Evolutionary conservation across 176 grass and related monocot species (phyloP), one percentile per base, ranked within the genome.

Genomic region (Melocanna baccifera): DNA sequence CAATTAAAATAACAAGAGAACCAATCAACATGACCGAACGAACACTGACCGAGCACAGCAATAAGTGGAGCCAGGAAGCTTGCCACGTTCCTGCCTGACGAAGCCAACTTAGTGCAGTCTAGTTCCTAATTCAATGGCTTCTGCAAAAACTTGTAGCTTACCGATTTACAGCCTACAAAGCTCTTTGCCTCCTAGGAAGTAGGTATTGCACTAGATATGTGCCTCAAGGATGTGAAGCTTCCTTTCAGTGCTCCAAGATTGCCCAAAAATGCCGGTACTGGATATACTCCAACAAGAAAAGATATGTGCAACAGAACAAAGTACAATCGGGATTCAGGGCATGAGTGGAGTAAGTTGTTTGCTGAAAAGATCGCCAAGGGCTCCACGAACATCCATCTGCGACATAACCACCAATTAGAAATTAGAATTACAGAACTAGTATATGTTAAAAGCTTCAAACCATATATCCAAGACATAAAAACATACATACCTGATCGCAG

Each of bases 381-480:
- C 90, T 39, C 89, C 97, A 69, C 97, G 89, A 75, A 99, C 88
- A 74, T 99, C 97, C 97, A 99, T 99, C 97, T 99, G 86, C 74
- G 58, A 47, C 39, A 87, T 37, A 73, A 37, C 41, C 69, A 83
- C 69, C 40, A 69, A 30, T 88, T 77, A 84, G 55, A 26, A 34
- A 53, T 73, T 41, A 67, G 39, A 0, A 52, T 67, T 10, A 18
- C 20, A 36, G 12, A 2, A 26, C 69, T 13, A 39, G 22, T 56
- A 65, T 8, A 83, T 56, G 22, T 67, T 69, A 86, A 28, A 16
- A 73, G 23, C 39, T 0, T 61, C 0, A 55, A 61, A 69, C 29
- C 25, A 69, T 32, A 84, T 23, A 28, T 62, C 23, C n/a, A 63
- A 18, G 22, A 77, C 14, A 61, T 25, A 57, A 70, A 69, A 64